A percentile compares a stretch with the other conserved stretches of the same genome.
These are phyloP conservation scores for Erigeron philadelphicus DNA, from an alignment of 140 eudicot genomes.

Conservation along the genomic window DNA sequence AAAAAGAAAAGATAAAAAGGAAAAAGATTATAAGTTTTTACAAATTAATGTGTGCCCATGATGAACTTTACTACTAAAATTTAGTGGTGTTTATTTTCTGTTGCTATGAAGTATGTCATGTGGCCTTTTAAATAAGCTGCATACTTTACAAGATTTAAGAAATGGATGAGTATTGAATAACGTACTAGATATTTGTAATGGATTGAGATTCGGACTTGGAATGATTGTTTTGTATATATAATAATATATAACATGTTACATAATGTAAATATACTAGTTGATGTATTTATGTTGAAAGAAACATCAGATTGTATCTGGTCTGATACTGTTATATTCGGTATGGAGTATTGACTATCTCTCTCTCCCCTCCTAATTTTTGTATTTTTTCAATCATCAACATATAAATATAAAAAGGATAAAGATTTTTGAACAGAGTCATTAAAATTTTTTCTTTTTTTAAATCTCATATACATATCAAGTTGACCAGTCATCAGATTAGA, in stretches of 20 bases:
- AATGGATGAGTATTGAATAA: slow-evolving; percentile 4
- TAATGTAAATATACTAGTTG: neutral
- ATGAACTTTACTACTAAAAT: slow-evolving; percentile 16
- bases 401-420: too few relatives aligned
- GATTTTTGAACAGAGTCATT: too few relatives aligned
- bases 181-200: slow-evolving; percentile 10
- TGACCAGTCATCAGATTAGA: too few relatives aligned
- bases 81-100: slow-evolving; percentile 11
- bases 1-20: too few relatives aligned
- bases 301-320: slow-evolving; percentile 28
- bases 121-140: neutral
- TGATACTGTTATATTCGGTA: neutral
- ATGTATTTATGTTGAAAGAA: neutral
- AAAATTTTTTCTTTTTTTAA: too few relatives aligned
- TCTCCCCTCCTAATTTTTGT: too few relatives aligned
- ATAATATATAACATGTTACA: too few relatives aligned
- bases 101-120: slow-evolving; percentile 20
- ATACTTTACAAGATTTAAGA: too few relatives aligned
- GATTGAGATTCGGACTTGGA: neutral
- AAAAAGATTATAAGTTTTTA: neutral
- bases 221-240: slow-evolving; percentile 1
- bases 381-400: too few relatives aligned
- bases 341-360: slow-evolving; percentile 4
- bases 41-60: slow-evolving; percentile 10
- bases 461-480: too few relatives aligned